These are phyloP conservation scores for Punctularia strigosozonata DNA, from an alignment of 768 basidiomycete genomes.

Conservation along the genomic window DNA sequence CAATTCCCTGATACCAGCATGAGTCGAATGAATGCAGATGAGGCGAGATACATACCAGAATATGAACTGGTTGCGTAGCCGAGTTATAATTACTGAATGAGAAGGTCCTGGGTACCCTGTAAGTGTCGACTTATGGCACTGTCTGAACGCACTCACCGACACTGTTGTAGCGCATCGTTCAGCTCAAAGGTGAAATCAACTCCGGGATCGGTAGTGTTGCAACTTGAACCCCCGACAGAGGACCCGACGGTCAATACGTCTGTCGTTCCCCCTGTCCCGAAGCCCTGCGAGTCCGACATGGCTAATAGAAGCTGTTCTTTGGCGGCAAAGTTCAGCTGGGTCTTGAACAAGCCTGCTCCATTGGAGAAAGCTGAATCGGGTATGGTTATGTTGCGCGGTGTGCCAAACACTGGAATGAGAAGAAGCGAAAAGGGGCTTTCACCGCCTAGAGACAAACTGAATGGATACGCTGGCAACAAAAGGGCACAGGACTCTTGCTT, in stretches of 20 bases:
- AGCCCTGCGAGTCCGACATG: slow-evolving; percentile 67
- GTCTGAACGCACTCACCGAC: slow-evolving; percentile 32
- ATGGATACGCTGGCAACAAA: neutral
- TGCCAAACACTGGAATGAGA: slow-evolving; percentile 41
- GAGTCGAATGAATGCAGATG: neutral
- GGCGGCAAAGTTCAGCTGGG: slow-evolving; percentile 29
- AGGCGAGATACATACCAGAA: slow-evolving; percentile 27
- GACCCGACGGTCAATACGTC: slow-evolving; percentile 34
- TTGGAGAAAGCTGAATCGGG: slow-evolving; percentile 41
- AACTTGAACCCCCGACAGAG: slow-evolving; percentile 28
- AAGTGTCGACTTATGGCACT: slow-evolving; percentile 7
- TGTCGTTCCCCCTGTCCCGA: slow-evolving; percentile 52
- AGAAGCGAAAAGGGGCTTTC: slow-evolving; percentile 26
- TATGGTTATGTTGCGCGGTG: slow-evolving; percentile 41
- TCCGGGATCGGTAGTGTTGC: slow-evolving; percentile 37
- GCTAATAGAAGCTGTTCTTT: slow-evolving; percentile 35
- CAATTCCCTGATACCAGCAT: slow-evolving; percentile 32
- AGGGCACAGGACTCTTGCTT: slow-evolving; percentile 7
- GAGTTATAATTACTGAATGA: slow-evolving; percentile 22
- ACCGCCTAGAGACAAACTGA: neutral
- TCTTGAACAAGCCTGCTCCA: slow-evolving; percentile 40
- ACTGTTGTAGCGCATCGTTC: slow-evolving; percentile 36
- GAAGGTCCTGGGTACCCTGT: neutral
- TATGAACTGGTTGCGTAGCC: slow-evolving; percentile 42
- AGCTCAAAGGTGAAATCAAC: slow-evolving; percentile 6